A percentile compares a stretch with the other conserved stretches of the same genome.
Conservation (phyloP, 257 asterid species). For the Lantana camara region DNA sequence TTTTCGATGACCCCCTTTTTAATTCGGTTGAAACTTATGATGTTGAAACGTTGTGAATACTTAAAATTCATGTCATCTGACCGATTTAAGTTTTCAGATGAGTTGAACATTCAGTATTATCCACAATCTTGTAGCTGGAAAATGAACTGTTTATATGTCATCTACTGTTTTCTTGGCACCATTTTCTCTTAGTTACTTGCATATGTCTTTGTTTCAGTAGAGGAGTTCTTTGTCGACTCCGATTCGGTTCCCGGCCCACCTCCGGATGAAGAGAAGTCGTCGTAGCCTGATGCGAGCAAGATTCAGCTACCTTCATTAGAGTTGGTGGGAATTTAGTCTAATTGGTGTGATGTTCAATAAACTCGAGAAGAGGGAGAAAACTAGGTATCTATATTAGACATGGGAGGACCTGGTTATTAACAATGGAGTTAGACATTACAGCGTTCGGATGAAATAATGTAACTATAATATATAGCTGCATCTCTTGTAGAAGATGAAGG, state of each 20-base stretch:
- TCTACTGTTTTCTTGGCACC: not conserved
- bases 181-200: slow-evolving; percentile 7
- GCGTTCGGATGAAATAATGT: slow-evolving; percentile 4
- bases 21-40: not conserved
- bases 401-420: not conserved
- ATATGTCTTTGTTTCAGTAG: slow-evolving; percentile 44
- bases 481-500: slow-evolving; percentile 1
- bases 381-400: slow-evolving; percentile 11
- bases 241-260: slow-evolving; percentile 56
- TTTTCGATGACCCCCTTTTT: not conserved
- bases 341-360: slow-evolving; percentile 2
- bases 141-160: no score
- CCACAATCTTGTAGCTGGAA: no score
- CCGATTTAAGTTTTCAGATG: not conserved
- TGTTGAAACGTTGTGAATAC: not conserved
- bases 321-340: not conserved
- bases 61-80: no score
- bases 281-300: slow-evolving; percentile 28
- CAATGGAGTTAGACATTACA: not conserved
- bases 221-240: slow-evolving; percentile 72
- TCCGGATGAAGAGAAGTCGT: slow-evolving; percentile 63
- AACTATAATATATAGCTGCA: not conserved
- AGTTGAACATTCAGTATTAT: no score
- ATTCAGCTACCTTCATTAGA: not conserved
- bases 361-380: slow-evolving; percentile 8